Conservation (phyloP, 1,284 basidiomycete species). For the Apiotrichum gracile region DNA sequence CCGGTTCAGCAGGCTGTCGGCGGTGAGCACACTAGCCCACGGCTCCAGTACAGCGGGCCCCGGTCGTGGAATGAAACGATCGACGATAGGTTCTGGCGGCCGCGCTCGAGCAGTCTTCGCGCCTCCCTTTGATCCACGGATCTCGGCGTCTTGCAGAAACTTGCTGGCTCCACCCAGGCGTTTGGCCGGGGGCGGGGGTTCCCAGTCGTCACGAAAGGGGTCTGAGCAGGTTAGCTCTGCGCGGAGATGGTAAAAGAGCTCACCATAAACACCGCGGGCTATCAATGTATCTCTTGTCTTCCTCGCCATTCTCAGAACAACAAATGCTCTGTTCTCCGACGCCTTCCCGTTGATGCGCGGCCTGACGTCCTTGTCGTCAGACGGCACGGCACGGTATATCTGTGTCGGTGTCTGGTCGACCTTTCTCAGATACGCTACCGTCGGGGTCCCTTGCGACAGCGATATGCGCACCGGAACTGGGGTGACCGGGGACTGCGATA, state of each 20-base stretch:
- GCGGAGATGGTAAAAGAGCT: background rate
- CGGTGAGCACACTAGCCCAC: constrained; percentile 22
- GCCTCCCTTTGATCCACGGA: constrained; percentile 13
- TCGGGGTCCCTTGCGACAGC: background rate
- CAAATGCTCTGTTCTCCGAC: background rate
- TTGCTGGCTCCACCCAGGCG: background rate
- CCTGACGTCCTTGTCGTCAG: background rate
- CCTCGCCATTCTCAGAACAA: constrained; percentile 3
- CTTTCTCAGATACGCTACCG: background rate
- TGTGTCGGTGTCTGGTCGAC: background rate
- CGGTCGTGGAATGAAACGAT: constrained; percentile 23
- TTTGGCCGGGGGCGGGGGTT: background rate
- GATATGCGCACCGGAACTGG: background rate
- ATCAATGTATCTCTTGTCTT: constrained; percentile 8
- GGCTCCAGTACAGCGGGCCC: constrained; percentile 26
- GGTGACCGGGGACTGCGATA: background rate
- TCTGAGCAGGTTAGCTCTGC: constrained; percentile 4
- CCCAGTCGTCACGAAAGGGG: constrained; percentile 10
- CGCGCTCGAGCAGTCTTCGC: background rate
- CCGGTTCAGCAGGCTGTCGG: constrained; percentile 23
- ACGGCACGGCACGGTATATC: background rate
- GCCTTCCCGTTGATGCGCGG: background rate
- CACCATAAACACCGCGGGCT: constrained; percentile 9
- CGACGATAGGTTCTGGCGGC: constrained; percentile 23
- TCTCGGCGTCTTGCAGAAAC: background rate